A percentile compares a stretch with the other conserved stretches of the same genome.
These are phyloP conservation scores for Boletus edulis DNA, from an alignment of 768 basidiomycete genomes.

Conservation along the genomic window DNA sequence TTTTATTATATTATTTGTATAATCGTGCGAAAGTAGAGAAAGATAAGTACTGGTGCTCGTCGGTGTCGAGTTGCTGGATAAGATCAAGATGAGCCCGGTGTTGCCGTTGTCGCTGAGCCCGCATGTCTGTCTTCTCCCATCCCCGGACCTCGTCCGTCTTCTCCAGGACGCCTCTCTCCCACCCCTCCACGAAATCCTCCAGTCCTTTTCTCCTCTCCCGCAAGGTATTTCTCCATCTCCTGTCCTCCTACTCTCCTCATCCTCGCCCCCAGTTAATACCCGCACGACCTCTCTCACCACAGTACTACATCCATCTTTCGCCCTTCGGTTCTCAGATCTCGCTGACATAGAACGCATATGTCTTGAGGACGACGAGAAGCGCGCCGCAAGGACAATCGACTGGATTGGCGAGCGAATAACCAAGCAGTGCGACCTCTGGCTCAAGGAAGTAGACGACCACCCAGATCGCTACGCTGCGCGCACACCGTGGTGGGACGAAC, in stretches of 20 bases:
- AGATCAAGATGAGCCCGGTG: slow-evolving; percentile 41
- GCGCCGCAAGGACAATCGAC: slow-evolving; percentile 78
- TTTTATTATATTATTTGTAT: slow-evolving; percentile 5
- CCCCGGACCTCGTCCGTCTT: slow-evolving; percentile 65
- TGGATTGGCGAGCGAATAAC: slow-evolving; percentile 79
- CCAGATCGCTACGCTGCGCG: slow-evolving; percentile 40
- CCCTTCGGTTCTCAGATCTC: slow-evolving; percentile 77
- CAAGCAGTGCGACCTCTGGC: slow-evolving; percentile 64
- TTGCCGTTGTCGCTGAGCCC: slow-evolving; percentile 78
- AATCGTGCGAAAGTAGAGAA: slow-evolving; percentile 5
- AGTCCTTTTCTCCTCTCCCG: slow-evolving; percentile 81
- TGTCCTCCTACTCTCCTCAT: slow-evolving; percentile 1
- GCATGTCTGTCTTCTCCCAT: slow-evolving; percentile 72
- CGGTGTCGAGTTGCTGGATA: too few relatives aligned
- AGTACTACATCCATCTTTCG: slow-evolving; percentile 69
- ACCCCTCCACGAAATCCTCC: slow-evolving; percentile 67
- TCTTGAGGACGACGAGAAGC: slow-evolving; percentile 74
- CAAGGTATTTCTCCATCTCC: slow-evolving; percentile 56
- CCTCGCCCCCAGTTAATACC: slow-evolving; percentile 59
- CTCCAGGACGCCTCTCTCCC: slow-evolving; percentile 61
- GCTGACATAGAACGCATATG: slow-evolving; percentile 69
- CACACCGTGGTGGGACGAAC: slow-evolving; percentile 89
- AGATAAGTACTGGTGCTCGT: too few relatives aligned
- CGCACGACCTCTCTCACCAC: slow-evolving; percentile 71
- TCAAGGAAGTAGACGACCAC: slow-evolving; percentile 57